Percentiles rank a stretch among this genome's conserved stretches.
phyloP scores from a whole-genome alignment of 2,329 filamentous ascomycete genomes.

The Pestalotiopsis fici region DNA sequence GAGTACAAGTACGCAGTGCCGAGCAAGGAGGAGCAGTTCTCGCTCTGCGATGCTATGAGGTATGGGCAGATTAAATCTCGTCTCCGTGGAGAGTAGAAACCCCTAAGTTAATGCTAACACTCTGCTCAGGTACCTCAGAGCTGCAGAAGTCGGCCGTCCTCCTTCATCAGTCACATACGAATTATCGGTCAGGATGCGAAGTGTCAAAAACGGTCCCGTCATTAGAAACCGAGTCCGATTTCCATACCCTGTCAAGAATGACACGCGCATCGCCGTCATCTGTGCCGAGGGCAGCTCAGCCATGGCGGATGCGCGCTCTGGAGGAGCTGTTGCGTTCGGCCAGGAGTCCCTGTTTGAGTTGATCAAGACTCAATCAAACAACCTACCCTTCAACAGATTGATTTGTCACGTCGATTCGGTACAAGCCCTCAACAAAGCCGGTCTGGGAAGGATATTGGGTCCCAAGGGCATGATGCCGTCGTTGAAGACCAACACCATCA shows the following conservation, averaged over 20 bases:
- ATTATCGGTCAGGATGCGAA: conserved; percentile 78
- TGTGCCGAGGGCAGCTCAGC: conserved; percentile 78
- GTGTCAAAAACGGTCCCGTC: conserved; percentile 81
- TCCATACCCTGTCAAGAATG: conserved; percentile 86
- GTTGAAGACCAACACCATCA: conserved; percentile 84
- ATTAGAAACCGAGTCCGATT: conserved; percentile 86
- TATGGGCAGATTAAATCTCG: conserved; percentile 37
- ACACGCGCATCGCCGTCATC: conserved; percentile 87
- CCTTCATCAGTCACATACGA: conserved; percentile 84
- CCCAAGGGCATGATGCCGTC: conserved; percentile 93
- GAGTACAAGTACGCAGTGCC: conserved; percentile 66
- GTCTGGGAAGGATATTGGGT: conserved; percentile 78
- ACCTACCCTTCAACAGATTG: conserved; percentile 84
- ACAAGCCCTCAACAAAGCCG: conserved; percentile 77
- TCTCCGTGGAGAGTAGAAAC: not conserved
- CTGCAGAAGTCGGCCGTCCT: conserved; percentile 83
- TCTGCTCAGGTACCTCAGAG: conserved; percentile 75
- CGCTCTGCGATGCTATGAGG: conserved; percentile 92
- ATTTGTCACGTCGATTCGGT: conserved; percentile 83
- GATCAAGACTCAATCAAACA: conserved; percentile 66
- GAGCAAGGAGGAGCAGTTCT: conserved; percentile 69
- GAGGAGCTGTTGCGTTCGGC: conserved; percentile 81
- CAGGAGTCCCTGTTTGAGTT: conserved; percentile 83
- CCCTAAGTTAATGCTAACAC: conserved; percentile 5
- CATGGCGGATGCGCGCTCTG: conserved; percentile 71